phyloP scores from a whole-genome alignment of 2,329 filamentous ascomycete genomes.

The Epicoccum nigrum region DNA sequence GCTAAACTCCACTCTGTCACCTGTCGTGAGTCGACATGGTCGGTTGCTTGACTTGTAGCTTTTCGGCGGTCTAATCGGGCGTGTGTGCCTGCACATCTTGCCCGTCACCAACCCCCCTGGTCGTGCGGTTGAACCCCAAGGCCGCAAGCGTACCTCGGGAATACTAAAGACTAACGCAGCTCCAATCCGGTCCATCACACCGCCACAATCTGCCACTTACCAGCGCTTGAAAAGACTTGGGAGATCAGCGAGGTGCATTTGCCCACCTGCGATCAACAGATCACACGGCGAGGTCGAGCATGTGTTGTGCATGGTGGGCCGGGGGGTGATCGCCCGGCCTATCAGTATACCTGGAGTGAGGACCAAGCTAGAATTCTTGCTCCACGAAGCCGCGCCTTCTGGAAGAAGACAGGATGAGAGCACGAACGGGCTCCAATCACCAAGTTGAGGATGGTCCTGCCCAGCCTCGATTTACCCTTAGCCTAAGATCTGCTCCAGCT shows the following conservation, averaged over 20 bases:
- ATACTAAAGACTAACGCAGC: constrained; percentile 14
- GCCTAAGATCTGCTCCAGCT: constrained; percentile 14
- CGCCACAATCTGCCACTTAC: constrained; percentile 6
- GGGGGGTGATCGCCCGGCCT: constrained; percentile 4
- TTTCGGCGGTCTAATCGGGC: constrained; percentile 1
- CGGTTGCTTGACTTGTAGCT: no score
- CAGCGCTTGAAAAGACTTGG: background rate
- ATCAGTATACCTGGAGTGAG: constrained; percentile 1
- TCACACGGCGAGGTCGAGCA: constrained; percentile 7
- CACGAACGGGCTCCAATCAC: constrained; percentile 7
- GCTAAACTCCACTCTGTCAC: constrained; percentile 2
- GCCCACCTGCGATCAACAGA: constrained; percentile 4
- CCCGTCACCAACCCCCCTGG: background rate
- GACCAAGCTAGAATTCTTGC: background rate
- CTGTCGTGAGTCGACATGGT: constrained; percentile 6
- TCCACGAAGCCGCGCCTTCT: constrained; percentile 3
- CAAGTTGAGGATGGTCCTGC: background rate
- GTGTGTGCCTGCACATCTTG: constrained; percentile 15
- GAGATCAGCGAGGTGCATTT: constrained; percentile 2
- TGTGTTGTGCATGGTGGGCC: constrained; percentile 6
- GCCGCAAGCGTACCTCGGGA: constrained; percentile 8
- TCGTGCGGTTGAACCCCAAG: background rate
- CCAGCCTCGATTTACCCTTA: constrained; percentile 19
- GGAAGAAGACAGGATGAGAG: constrained; percentile 5
- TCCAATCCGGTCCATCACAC: constrained; percentile 11